phyloP scores from a whole-genome alignment of 768 basidiomycete genomes.

The Boletus reticulatus region DNA sequence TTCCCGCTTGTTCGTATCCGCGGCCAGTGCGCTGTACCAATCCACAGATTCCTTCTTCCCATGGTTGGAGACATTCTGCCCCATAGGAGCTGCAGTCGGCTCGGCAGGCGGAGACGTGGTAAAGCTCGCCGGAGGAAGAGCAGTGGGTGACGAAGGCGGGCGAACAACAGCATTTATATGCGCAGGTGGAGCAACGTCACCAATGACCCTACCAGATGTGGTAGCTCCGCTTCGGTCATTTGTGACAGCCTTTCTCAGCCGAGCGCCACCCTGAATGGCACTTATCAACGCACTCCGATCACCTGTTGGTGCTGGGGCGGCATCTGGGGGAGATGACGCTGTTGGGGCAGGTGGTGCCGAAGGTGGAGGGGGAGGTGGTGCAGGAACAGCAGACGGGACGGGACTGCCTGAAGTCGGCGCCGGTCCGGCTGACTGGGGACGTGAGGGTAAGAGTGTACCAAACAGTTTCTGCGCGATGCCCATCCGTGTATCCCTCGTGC shows the following conservation, averaged over 20 bases:
- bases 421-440: conserved; percentile 57
- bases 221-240: conserved; percentile 76
- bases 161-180: conserved; percentile 59
- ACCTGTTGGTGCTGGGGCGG: conserved; percentile 41
- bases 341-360: conserved; percentile 28
- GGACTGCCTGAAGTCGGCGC: conserved; percentile 18
- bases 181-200: conserved; percentile 64
- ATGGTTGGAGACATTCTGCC: conserved; percentile 24
- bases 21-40: conserved; percentile 88
- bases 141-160: conserved; percentile 30
- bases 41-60: conserved; percentile 78
- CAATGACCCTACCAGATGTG: conserved; percentile 75
- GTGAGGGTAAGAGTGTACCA: conserved; percentile 59
- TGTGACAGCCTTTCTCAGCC: conserved; percentile 73
- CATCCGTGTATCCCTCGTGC: conserved; percentile 58
- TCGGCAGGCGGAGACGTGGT: conserved; percentile 22
- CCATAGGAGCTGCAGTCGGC: conserved; percentile 14
- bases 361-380: conserved; percentile 40
- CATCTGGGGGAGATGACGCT: conserved; percentile 24
- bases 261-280: conserved; percentile 76
- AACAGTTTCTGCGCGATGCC: conserved; percentile 81
- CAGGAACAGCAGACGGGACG: conserved; percentile 32
- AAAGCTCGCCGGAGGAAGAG: background rate
- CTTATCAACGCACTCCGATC: conserved; percentile 66
- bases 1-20: conserved; percentile 49